Percentiles rank a stretch among this genome's conserved stretches.
Evolutionary conservation across 23 red algal species (phyloP).

Genomic region (Agarophyton chilense): DNA sequence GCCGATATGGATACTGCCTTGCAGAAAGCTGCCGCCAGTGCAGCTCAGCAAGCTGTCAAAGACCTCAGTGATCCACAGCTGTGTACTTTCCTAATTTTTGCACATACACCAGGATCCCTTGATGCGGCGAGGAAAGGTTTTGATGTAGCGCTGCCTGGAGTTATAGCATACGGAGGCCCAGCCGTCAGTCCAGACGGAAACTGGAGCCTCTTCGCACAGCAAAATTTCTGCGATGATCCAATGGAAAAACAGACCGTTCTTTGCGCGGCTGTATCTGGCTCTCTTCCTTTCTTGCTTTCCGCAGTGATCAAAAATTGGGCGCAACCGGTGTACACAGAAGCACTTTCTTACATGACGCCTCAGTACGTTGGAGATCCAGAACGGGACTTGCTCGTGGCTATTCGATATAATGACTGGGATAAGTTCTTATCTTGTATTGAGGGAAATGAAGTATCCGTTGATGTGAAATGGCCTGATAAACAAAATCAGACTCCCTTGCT

Average conservation of each 20-base stretch:
- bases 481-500: slow-evolving; percentile 82
- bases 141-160: slow-evolving; percentile 26
- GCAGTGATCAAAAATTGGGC: slow-evolving; percentile 80
- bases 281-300: slow-evolving; percentile 58
- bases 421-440: slow-evolving; percentile 64
- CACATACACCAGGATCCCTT: slow-evolving; percentile 12
- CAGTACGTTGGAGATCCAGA: slow-evolving; percentile 45
- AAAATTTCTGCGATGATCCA: background rate
- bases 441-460: slow-evolving; percentile 36
- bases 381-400: slow-evolving; percentile 67
- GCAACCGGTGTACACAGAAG: slow-evolving; percentile 65
- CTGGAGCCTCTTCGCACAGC: background rate
- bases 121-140: slow-evolving; percentile 47
- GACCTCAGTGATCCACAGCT: background rate
- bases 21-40: background rate
- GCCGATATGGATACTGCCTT: slow-evolving; percentile 3
- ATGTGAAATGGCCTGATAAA: slow-evolving; percentile 73
- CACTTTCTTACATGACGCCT: slow-evolving; percentile 66
- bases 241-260: slow-evolving; percentile 28
- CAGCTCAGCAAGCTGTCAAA: background rate
- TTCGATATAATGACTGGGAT: slow-evolving; percentile 81
- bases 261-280: slow-evolving; percentile 38
- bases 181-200: slow-evolving; percentile 12
- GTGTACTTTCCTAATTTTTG: slow-evolving; percentile 61
- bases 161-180: slow-evolving; percentile 69